A percentile compares a stretch with the other conserved stretches of the same genome.
Conservation (phyloP, 1,284 basidiomycete genomes). For the Ceratobasidium sp. region DNA sequence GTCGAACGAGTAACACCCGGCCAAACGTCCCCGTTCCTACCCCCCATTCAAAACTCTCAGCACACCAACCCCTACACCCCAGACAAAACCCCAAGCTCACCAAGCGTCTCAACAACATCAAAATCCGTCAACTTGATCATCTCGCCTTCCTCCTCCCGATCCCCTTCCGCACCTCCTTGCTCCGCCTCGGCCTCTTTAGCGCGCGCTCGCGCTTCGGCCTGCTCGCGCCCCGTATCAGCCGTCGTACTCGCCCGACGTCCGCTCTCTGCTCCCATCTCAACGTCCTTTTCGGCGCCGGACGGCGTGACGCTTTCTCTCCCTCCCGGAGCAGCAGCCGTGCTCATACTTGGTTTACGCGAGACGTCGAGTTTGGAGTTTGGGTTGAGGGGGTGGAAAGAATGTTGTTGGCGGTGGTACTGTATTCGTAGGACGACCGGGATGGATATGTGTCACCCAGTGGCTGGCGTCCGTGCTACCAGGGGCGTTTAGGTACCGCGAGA, state of each 20-base stretch:
- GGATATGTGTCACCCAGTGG: not conserved
- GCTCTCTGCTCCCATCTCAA: not conserved
- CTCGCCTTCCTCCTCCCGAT: constrained; percentile 43
- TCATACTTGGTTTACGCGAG: constrained; percentile 21
- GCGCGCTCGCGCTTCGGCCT: constrained; percentile 21
- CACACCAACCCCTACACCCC: constrained; percentile 8
- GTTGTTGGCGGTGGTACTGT: constrained; percentile 8
- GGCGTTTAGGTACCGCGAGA: not conserved
- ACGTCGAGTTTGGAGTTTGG: constrained; percentile 22
- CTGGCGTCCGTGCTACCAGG: not conserved
- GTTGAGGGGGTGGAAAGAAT: constrained; percentile 27
- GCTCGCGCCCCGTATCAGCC: constrained; percentile 28
- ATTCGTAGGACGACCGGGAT: not conserved
- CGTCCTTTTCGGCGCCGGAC: constrained; percentile 15
- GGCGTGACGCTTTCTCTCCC: not conserved
- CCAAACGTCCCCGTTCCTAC: constrained; percentile 94
- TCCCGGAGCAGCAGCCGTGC: not conserved
- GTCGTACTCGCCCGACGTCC: constrained; percentile 19
- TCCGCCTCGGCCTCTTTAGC: constrained; percentile 33
- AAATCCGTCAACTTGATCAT: constrained; percentile 78
- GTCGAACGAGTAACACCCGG: constrained; percentile 87
- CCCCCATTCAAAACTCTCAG: not conserved
- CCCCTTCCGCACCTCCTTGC: constrained; percentile 1
- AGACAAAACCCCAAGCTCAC: constrained; percentile 61
- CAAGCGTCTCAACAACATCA: constrained; percentile 82